A percentile compares a stretch with the other conserved stretches of the same genome.
These are phyloP conservation scores for Mesembryanthemum crystallinum DNA, from an alignment of 148 eudicot species.

Conservation along the genomic window DNA sequence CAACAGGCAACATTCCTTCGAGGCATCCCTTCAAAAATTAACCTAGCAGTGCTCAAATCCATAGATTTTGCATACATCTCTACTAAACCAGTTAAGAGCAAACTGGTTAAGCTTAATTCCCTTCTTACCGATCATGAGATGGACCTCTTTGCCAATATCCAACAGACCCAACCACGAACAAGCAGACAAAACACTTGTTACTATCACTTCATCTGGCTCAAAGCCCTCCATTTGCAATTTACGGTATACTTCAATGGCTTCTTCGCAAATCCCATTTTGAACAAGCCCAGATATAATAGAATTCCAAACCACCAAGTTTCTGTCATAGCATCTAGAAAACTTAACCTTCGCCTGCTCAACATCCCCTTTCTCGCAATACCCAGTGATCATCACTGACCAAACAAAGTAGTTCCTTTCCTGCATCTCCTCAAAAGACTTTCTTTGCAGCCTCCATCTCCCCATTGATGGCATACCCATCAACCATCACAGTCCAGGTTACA, in stretches of 20 bases:
- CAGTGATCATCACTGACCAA: conserved; percentile 64
- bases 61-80: conserved; percentile 87
- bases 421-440: conserved; percentile 59
- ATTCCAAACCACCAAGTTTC: conserved; percentile 66
- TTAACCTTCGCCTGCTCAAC: conserved; percentile 39
- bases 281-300: conserved; percentile 53
- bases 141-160: conserved; percentile 55
- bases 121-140: conserved; percentile 32
- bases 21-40: conserved; percentile 43
- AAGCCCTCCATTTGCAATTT: conserved; percentile 52
- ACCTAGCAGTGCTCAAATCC: conserved; percentile 50
- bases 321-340: conserved; percentile 37
- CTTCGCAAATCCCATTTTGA: conserved; percentile 58
- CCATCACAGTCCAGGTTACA: conserved; percentile 71
- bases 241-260: conserved; percentile 43
- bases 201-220: conserved; percentile 60
- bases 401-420: conserved; percentile 46
- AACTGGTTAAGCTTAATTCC: conserved; percentile 42
- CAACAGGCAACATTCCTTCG: conserved; percentile 42
- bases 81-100: conserved; percentile 54
- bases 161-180: conserved; percentile 58
- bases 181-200: conserved; percentile 58
- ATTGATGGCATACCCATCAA: conserved; percentile 55
- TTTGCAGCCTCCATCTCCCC: conserved; percentile 64
- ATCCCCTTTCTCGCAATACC: conserved; percentile 60